Percentiles rank a stretch among this genome's conserved stretches.
Conservation (phyloP, 2,329 filamentous ascomycete genomes). For the Diaporthe ilicicola region DNA sequence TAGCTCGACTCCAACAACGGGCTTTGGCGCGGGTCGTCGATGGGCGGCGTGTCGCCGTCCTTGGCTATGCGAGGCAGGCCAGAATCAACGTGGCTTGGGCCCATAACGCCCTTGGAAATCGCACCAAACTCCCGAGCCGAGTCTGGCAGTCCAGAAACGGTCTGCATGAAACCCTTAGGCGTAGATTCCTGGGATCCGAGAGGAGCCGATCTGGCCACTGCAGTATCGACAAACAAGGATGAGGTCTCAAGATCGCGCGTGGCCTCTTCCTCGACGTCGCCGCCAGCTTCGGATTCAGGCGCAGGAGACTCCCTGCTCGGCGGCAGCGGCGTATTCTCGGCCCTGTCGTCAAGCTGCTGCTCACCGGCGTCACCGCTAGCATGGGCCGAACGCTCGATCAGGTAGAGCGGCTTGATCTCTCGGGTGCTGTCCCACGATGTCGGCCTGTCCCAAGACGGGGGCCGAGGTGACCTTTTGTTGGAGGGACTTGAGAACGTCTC, state of each 20-base stretch:
- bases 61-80: not conserved
- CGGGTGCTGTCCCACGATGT: constrained; percentile 70
- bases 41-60: not conserved
- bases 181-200: constrained; percentile 73
- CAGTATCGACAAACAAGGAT: constrained; percentile 52
- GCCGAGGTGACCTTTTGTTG: constrained; percentile 17
- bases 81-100: not conserved
- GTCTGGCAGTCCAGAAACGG: constrained; percentile 12
- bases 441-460: constrained; percentile 50
- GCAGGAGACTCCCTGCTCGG: constrained; percentile 46
- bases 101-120: not conserved
- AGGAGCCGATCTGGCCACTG: constrained; percentile 50
- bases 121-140: not conserved
- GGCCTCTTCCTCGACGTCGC: constrained; percentile 42
- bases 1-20: constrained; percentile 31
- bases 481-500: constrained; percentile 14
- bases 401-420: constrained; percentile 83
- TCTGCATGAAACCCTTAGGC: constrained; percentile 53
- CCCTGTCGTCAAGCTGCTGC: constrained; percentile 44
- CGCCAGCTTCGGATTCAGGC: constrained; percentile 41
- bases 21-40: constrained; percentile 4
- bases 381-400: constrained; percentile 70
- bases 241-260: not conserved
- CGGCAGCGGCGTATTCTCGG: constrained; percentile 56
- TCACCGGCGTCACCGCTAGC: constrained; percentile 34